A percentile compares a stretch with the other conserved stretches of the same genome.
Evolutionary conservation across 2,329 filamentous ascomycete species (phyloP).

Genomic region (Ascochyta lentis): DNA sequence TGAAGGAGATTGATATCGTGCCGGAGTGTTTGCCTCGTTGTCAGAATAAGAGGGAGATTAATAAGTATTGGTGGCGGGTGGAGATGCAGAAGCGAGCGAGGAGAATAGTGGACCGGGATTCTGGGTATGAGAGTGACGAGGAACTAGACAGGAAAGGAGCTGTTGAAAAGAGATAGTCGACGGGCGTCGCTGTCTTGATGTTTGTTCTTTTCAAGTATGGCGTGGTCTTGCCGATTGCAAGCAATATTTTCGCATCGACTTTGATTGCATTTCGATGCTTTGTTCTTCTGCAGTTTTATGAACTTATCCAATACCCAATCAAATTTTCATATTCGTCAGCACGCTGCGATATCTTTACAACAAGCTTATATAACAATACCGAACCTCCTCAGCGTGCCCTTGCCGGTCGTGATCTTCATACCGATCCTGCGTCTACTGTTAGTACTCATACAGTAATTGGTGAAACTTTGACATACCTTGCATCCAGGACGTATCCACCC

Average conservation of each 20-base stretch:
- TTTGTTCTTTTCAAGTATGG: too few relatives aligned
- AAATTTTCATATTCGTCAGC: not conserved
- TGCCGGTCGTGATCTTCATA: conserved; percentile 73
- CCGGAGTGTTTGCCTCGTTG: not conserved
- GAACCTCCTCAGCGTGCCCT: conserved; percentile 64
- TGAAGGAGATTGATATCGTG: not conserved
- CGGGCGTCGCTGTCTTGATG: too few relatives aligned
- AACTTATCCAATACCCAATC: not conserved
- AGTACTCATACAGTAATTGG: not conserved
- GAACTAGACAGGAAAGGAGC: not conserved
- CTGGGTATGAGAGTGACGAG: not conserved
- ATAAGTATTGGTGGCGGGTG: not conserved
- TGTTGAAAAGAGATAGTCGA: not conserved
- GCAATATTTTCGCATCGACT: not conserved
- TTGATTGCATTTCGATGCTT: not conserved
- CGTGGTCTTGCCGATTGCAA: not conserved
- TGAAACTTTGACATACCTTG: conserved; percentile 53
- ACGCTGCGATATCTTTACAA: not conserved
- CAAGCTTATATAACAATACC: conserved; percentile 24
- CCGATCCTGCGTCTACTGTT: conserved; percentile 57
- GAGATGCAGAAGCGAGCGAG: not conserved
- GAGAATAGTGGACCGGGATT: not conserved
- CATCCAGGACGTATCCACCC: conserved; percentile 77
- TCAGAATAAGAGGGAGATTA: not conserved
- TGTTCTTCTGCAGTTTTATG: not conserved